A percentile compares a stretch with the other conserved stretches of the same genome.
Evolutionary conservation across 225 moss, liverwort and hornwort species (phyloP).

Genomic region (Pleurozium schreberi): DNA sequence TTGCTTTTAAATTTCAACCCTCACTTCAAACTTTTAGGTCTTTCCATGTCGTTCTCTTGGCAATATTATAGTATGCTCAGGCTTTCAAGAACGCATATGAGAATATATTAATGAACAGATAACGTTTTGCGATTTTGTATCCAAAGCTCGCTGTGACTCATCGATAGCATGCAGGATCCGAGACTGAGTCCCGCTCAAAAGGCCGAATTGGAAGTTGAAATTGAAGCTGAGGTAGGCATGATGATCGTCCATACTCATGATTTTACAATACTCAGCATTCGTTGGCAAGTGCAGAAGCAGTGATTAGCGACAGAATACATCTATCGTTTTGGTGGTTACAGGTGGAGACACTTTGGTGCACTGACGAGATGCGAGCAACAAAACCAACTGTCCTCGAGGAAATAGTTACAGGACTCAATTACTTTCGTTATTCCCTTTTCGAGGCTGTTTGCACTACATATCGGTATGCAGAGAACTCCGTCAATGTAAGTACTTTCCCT

Average conservation of each 20-base stretch:
- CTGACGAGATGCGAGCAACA: constrained; percentile 87
- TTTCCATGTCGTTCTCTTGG: neutral
- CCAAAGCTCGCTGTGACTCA: neutral
- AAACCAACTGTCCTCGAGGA: constrained; percentile 97
- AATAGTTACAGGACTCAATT: constrained; percentile 86
- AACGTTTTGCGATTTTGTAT: neutral
- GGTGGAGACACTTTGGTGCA: constrained; percentile 95
- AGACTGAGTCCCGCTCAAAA: constrained; percentile 86
- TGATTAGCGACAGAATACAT: neutral
- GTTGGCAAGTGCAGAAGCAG: neutral
- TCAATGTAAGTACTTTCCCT: constrained; percentile 31
- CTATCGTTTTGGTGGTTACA: constrained; percentile 6
- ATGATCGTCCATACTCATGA: neutral
- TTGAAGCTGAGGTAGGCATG: constrained; percentile 81
- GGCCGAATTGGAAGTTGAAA: constrained; percentile 66
- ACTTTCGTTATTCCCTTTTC: constrained; percentile 89
- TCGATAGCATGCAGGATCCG: constrained; percentile 50
- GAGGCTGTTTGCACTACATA: constrained; percentile 98
- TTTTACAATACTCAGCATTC: neutral
- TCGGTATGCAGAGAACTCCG: constrained; percentile 82
- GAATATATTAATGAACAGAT: neutral
- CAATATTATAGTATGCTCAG: neutral
- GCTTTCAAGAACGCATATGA: neutral
- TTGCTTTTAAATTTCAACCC: neutral
- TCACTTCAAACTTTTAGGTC: neutral